A percentile compares a stretch with the other conserved stretches of the same genome.
Evolutionary conservation across 768 basidiomycete genomes (phyloP).

Genomic region (Exidia glandulosa): DNA sequence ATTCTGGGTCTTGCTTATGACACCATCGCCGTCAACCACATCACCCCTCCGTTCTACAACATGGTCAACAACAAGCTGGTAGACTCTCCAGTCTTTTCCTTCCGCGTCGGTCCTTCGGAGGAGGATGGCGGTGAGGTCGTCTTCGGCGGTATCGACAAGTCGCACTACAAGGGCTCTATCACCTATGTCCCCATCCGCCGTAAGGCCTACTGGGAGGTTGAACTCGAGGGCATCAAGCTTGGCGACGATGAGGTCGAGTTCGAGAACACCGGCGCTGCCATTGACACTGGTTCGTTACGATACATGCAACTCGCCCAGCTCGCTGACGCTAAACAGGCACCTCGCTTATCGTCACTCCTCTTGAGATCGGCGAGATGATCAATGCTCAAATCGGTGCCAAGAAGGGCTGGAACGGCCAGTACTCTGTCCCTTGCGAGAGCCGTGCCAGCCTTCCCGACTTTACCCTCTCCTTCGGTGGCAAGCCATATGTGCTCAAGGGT

Average conservation of each 20-base stretch:
- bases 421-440: slow-evolving; percentile 78
- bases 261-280: slow-evolving; percentile 87
- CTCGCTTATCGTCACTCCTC: slow-evolving; percentile 85
- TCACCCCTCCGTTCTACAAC: slow-evolving; percentile 88
- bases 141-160: slow-evolving; percentile 80
- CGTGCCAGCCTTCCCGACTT: slow-evolving; percentile 79
- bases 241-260: slow-evolving; percentile 83
- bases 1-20: slow-evolving; percentile 91
- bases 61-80: slow-evolving; percentile 78
- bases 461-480: slow-evolving; percentile 72
- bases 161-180: slow-evolving; percentile 71
- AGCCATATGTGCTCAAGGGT: slow-evolving; percentile 67
- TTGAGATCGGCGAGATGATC: slow-evolving; percentile 95
- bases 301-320: slow-evolving; percentile 30
- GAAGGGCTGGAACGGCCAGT: slow-evolving; percentile 94
- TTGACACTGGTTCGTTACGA: too few relatives aligned
- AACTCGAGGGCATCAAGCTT: slow-evolving; percentile 76
- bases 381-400: slow-evolving; percentile 91
- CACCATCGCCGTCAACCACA: slow-evolving; percentile 88
- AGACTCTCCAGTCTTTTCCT: slow-evolving; percentile 83
- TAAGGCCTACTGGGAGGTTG: slow-evolving; percentile 98
- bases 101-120: slow-evolving; percentile 82
- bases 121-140: slow-evolving; percentile 82
- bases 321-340: slow-evolving; percentile 49
- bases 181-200: slow-evolving; percentile 83